These are phyloP conservation scores for Lachancea fermentati DNA, from an alignment of 805 yeast species.

Conservation along the genomic window DNA sequence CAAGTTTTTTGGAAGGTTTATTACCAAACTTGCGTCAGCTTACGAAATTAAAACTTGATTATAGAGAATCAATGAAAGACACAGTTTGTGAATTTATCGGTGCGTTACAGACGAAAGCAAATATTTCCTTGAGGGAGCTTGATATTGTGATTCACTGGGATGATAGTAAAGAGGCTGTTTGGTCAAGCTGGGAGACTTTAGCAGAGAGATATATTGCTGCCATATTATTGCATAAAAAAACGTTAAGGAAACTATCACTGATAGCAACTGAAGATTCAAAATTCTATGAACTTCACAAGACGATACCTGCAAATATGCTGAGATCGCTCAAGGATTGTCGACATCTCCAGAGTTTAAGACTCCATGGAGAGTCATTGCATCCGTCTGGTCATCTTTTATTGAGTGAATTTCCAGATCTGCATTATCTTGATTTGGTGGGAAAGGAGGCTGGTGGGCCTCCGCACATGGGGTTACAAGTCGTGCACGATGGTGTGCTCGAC, in stretches of 20 bases:
- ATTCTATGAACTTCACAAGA: constrained; percentile 29
- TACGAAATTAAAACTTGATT: constrained; percentile 34
- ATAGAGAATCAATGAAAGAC: constrained; percentile 38
- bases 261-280: constrained; percentile 38
- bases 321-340: constrained; percentile 18
- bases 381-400: constrained; percentile 30
- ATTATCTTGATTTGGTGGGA: constrained; percentile 43
- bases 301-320: constrained; percentile 23
- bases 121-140: constrained; percentile 28
- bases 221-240: constrained; percentile 15
- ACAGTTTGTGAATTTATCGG: constrained; percentile 35
- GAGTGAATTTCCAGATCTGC: constrained; percentile 22
- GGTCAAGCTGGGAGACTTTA: constrained; percentile 19
- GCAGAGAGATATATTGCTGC: constrained; percentile 16
- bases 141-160: constrained; percentile 41
- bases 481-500: constrained; percentile 49
- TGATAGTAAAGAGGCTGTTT: constrained; percentile 27
- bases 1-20: constrained; percentile 27
- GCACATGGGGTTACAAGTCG: constrained; percentile 47
- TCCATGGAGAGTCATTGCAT: constrained; percentile 35
- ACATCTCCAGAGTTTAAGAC: constrained; percentile 35
- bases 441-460: constrained; percentile 49
- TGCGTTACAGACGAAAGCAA: constrained; percentile 12
- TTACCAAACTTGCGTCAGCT: constrained; percentile 27
- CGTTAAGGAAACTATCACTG: constrained; percentile 34